phyloP scores from a whole-genome alignment of 208 protist genomes.

The Phytomonas sp. region DNA sequence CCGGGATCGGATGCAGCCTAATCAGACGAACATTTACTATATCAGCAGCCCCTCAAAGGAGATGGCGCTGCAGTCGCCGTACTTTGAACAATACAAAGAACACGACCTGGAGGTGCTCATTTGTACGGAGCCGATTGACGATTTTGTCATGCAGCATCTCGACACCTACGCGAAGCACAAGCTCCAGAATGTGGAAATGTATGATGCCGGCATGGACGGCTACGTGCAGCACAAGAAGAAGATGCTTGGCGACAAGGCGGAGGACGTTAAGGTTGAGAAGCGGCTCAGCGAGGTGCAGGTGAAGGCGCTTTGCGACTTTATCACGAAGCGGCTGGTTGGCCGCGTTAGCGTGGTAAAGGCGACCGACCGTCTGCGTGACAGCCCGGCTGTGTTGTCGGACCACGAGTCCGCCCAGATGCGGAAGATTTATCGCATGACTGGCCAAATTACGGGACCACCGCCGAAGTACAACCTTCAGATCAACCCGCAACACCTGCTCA shows the following conservation, averaged over 20 bases:
- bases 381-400: constrained; percentile 84
- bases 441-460: constrained; percentile 65
- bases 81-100: constrained; percentile 95
- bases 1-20: constrained; percentile 91
- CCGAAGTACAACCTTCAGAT: constrained; percentile 92
- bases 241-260: constrained; percentile 63
- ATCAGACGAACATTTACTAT: constrained; percentile 96
- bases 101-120: constrained; percentile 93
- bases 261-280: constrained; percentile 78
- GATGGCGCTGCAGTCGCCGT: constrained; percentile 90
- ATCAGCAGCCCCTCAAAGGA: constrained; percentile 82
- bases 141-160: constrained; percentile 95
- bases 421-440: constrained; percentile 88
- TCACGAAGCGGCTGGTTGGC: constrained; percentile 78
- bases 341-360: constrained; percentile 81
- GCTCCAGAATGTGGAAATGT: constrained; percentile 91
- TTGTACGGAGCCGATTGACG: constrained; percentile 91
- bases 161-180: constrained; percentile 91
- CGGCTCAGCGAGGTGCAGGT: constrained; percentile 81
- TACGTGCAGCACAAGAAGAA: constrained; percentile 89
- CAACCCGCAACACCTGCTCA: constrained; percentile 87
- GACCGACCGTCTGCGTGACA: constrained; percentile 79
- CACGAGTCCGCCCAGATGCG: constrained; percentile 90
- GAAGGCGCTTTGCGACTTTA: constrained; percentile 82
- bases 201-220: constrained; percentile 78